phyloP scores from a whole-genome alignment of 345 rosid species.

The Pelargonium nanum region DNA sequence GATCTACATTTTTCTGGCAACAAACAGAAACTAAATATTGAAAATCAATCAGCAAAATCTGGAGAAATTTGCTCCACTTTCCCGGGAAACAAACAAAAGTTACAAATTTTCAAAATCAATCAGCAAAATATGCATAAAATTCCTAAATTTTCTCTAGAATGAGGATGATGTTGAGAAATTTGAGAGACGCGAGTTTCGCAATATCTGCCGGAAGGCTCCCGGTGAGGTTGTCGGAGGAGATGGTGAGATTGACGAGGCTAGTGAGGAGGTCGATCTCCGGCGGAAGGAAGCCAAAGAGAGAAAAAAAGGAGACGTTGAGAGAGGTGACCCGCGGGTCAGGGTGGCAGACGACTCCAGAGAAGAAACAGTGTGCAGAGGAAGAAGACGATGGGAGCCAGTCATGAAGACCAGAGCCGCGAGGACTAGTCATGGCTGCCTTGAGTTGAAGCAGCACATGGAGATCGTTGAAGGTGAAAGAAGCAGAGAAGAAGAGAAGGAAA shows the following conservation, averaged over 20 bases:
- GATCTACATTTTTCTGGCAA: too few species aligned
- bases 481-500: conserved; percentile 14
- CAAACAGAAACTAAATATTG: too few species aligned
- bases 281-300: conserved; percentile 48
- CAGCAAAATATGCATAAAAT: too few species aligned
- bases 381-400: conserved; percentile 43
- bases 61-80: too few species aligned
- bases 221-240: conserved; percentile 38
- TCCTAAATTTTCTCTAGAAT: too few species aligned
- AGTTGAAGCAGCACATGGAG: conserved; percentile 49
- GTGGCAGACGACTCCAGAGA: conserved; percentile 71
- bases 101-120: too few species aligned
- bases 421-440: conserved; percentile 55
- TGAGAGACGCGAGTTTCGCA: conserved; percentile 45
- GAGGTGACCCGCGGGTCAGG: conserved; percentile 40
- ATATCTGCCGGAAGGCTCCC: conserved; percentile 50
- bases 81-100: too few species aligned
- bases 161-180: conserved; percentile 46
- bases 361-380: conserved; percentile 71
- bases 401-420: conserved; percentile 38
- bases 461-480: conserved; percentile 34
- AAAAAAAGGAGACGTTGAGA: conserved; percentile 39
- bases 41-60: too few species aligned
- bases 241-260: conserved; percentile 53
- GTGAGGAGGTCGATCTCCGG: conserved; percentile 55